Evolutionary conservation across 169 alveolate species (phyloP).

Genomic region (Plasmodium sp.): DNA sequence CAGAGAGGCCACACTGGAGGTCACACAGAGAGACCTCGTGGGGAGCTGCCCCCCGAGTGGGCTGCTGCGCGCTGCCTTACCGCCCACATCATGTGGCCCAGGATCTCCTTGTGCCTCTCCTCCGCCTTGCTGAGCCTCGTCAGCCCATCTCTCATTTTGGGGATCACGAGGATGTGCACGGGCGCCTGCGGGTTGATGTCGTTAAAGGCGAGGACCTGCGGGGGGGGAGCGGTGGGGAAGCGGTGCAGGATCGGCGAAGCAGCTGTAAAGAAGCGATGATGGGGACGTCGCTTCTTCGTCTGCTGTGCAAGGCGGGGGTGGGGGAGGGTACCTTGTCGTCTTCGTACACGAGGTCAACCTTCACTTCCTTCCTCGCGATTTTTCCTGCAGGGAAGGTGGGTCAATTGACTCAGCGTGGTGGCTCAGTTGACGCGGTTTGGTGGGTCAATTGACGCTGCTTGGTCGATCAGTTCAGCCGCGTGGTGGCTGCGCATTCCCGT

Average conservation of each 20-base stretch:
- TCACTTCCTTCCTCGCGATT: constrained; percentile 42
- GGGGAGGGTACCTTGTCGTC: constrained; percentile 24
- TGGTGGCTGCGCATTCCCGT: neutral
- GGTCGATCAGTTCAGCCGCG: too few species aligned
- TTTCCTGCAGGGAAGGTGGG: constrained; percentile 7
- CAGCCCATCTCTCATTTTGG: constrained; percentile 91
- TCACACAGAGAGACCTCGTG: neutral
- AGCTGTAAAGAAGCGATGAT: too few species aligned
- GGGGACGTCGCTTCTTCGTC: neutral
- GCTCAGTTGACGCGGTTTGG: neutral
- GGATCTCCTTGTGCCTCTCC: constrained; percentile 86
- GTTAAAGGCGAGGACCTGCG: constrained; percentile 90
- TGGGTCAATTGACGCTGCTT: neutral
- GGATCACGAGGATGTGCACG: constrained; percentile 92
- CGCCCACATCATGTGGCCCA: constrained; percentile 92
- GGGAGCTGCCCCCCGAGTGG: neutral
- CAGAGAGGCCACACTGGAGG: too few species aligned
- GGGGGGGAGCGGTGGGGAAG: neutral
- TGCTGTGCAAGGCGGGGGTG: neutral
- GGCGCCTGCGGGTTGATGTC: constrained; percentile 95
- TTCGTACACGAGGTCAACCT: constrained; percentile 47
- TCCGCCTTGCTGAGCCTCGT: constrained; percentile 90
- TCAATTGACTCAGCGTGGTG: too few species aligned
- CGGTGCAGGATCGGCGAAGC: neutral
- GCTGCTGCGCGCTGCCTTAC: constrained; percentile 41